Percentiles rank a stretch among this genome's conserved stretches.
Conservation (phyloP, 2,329 filamentous ascomycete genomes). For the Apiospora saccharicola region DNA sequence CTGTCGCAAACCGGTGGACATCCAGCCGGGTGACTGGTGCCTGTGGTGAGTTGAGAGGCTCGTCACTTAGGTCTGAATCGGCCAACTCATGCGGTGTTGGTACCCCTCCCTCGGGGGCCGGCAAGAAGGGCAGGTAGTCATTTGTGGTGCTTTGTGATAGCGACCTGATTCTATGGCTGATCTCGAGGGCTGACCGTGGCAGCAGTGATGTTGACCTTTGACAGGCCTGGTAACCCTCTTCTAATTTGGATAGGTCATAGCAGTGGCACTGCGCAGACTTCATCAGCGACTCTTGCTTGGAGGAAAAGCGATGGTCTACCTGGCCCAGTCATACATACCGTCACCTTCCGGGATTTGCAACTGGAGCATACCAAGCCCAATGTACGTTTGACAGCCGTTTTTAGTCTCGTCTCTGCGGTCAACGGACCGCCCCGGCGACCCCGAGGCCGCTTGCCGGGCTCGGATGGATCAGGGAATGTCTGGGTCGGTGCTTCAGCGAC, state of each 20-base stretch:
- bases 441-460: conserved; percentile 31
- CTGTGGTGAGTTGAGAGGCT: conserved; percentile 10
- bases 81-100: conserved; percentile 17
- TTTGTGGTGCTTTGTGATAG: not conserved
- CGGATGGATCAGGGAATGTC: not conserved
- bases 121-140: not conserved
- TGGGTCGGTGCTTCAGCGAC: not conserved
- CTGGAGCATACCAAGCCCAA: conserved; percentile 38
- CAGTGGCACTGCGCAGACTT: conserved; percentile 39
- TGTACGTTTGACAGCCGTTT: conserved; percentile 41
- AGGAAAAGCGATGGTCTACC: not conserved
- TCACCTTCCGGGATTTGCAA: conserved; percentile 38
- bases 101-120: not conserved
- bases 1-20: conserved; percentile 16
- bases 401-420: conserved; percentile 34
- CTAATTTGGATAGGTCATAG: conserved; percentile 40
- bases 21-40: conserved; percentile 16
- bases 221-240: conserved; percentile 34
- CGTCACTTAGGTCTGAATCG: conserved; percentile 22
- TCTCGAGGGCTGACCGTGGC: not conserved
- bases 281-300: not conserved
- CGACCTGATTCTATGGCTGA: not conserved
- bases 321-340: conserved; percentile 31
- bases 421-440: conserved; percentile 40
- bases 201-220: not conserved